phyloP scores from a whole-genome alignment of 2,329 filamentous ascomycete species.

The Fusarium transvaalense region DNA sequence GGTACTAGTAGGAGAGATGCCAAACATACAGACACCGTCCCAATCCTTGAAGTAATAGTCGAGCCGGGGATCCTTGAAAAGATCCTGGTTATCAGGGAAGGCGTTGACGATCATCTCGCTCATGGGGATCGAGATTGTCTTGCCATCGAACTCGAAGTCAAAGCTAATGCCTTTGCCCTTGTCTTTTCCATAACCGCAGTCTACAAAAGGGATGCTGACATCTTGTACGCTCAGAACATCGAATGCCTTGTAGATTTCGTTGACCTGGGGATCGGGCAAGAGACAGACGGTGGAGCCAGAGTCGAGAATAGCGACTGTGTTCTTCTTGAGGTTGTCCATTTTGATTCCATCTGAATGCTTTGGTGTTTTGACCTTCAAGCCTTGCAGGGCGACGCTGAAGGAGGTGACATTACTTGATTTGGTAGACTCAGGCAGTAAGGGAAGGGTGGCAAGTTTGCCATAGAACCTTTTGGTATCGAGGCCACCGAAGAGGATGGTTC shows the following conservation, averaged over 20 bases:
- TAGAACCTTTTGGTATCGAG: constrained; percentile 80
- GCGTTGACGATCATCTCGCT: constrained; percentile 65
- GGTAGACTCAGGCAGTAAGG: constrained; percentile 61
- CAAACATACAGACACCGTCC: constrained; percentile 65
- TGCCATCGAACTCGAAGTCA: constrained; percentile 64
- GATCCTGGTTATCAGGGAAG: constrained; percentile 54
- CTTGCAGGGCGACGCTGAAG: constrained; percentile 54
- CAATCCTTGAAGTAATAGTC: constrained; percentile 54
- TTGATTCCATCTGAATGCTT: constrained; percentile 49
- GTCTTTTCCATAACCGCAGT: constrained; percentile 63
- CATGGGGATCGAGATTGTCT: constrained; percentile 63
- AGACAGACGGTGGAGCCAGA: constrained; percentile 79
- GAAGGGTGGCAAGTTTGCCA: constrained; percentile 60
- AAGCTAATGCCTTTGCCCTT: constrained; percentile 61
- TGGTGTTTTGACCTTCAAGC: constrained; percentile 55
- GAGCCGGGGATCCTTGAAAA: constrained; percentile 56
- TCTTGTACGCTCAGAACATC: constrained; percentile 60
- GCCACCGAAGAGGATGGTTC: constrained; percentile 82
- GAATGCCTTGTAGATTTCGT: constrained; percentile 64
- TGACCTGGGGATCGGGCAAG: constrained; percentile 70
- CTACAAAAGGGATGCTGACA: constrained; percentile 63
- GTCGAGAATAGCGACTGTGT: constrained; percentile 78
- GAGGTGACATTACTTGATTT: constrained; percentile 56
- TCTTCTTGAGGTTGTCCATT: constrained; percentile 56
- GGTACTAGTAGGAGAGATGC: constrained; percentile 60